These are phyloP conservation scores for Colletotrichum sp. DNA, from an alignment of 2,329 filamentous ascomycete species.

Conservation along the genomic window DNA sequence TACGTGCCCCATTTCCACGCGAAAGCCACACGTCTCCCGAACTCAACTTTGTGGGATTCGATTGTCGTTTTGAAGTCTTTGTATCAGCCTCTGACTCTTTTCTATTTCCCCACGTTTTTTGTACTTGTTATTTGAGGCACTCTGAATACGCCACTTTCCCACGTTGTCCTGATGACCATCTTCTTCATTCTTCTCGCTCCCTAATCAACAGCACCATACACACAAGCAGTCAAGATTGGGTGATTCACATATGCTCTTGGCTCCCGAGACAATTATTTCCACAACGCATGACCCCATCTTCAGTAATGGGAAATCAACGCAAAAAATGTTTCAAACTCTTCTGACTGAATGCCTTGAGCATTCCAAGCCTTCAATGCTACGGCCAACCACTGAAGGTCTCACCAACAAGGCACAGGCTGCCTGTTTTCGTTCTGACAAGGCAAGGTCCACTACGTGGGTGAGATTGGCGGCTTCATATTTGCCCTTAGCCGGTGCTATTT, in stretches of 20 bases:
- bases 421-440: neutral
- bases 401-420: neutral
- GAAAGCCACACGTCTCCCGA: neutral
- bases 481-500: neutral
- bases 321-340: neutral
- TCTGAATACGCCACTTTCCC: neutral
- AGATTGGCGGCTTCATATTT: neutral
- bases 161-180: neutral
- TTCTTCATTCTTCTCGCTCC: neutral
- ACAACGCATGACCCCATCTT: neutral
- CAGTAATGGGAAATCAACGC: neutral
- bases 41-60: neutral
- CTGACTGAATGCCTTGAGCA: neutral
- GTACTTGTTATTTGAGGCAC: neutral
- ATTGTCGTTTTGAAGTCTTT: neutral
- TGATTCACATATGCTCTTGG: neutral
- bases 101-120: neutral
- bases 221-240: neutral
- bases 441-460: neutral
- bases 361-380: neutral
- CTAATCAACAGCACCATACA: neutral
- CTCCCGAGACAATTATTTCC: neutral
- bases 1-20: neutral
- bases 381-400: neutral
- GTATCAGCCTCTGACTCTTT: neutral